Percentiles rank a stretch among this genome's conserved stretches.
These are phyloP conservation scores for Suillus plorans DNA, from an alignment of 768 basidiomycete genomes.

Conservation along the genomic window DNA sequence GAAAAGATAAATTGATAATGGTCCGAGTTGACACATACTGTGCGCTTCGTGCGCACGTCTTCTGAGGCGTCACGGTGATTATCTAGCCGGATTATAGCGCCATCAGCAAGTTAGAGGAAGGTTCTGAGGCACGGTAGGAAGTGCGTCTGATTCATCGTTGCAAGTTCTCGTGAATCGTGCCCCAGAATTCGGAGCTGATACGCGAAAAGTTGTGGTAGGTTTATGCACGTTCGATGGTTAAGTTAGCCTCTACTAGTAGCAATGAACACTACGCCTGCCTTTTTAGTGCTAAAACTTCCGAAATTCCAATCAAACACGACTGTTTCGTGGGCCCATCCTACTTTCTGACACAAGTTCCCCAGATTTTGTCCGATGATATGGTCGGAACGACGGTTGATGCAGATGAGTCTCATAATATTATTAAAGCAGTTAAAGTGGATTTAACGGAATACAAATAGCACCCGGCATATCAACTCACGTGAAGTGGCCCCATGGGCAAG, in stretches of 20 bases:
- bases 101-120: background rate
- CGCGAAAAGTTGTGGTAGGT: background rate
- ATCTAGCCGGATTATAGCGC: conserved; percentile 1
- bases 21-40: background rate
- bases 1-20: background rate
- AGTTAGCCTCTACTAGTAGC: background rate
- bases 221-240: background rate
- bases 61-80: conserved; percentile 2
- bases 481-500: background rate
- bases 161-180: background rate
- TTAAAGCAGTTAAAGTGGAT: background rate
- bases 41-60: conserved; percentile 3
- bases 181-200: background rate
- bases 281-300: background rate
- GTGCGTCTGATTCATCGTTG: background rate
- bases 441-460: background rate
- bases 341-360: background rate
- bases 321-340: too few relatives aligned
- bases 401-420: background rate
- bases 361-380: background rate
- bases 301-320: background rate
- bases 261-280: conserved; percentile 6
- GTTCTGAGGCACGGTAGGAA: background rate
- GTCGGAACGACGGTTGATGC: background rate
- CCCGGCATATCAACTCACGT: background rate